A percentile compares a stretch with the other conserved stretches of the same genome.
phyloP scores from a whole-genome alignment of 139 green algal genomes.

The Closterium sp. region DNA sequence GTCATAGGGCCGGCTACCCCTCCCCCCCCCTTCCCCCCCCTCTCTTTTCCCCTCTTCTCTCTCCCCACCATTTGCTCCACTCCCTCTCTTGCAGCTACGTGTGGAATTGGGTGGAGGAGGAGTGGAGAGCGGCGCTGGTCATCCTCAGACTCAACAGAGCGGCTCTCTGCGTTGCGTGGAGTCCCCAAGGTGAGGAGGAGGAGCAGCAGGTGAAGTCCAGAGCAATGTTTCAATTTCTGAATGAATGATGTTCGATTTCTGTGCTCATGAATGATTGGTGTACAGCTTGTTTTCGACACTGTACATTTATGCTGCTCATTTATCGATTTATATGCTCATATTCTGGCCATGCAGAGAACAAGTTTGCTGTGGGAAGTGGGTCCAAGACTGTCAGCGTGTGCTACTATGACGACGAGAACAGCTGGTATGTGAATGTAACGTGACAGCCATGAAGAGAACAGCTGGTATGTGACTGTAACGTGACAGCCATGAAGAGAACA shows the following conservation, averaged over 20 bases:
- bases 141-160: slow-evolving; percentile 49
- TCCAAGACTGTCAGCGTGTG: slow-evolving; percentile 52
- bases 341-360: slow-evolving; percentile 40
- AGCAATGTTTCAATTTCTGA: neutral
- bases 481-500: no score
- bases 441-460: no score
- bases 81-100: slow-evolving; percentile 55
- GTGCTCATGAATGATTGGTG: no score
- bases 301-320: neutral
- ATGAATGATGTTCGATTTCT: no score
- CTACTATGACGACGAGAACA: slow-evolving; percentile 57
- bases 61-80: no score
- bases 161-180: slow-evolving; percentile 40
- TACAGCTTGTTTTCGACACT: neutral
- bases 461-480: no score
- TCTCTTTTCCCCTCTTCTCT: no score
- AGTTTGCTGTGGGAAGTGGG: slow-evolving; percentile 56
- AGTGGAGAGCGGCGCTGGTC: slow-evolving; percentile 47
- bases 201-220: neutral
- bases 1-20: no score
- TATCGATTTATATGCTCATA: neutral
- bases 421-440: slow-evolving; percentile 43
- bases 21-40: no score
- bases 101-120: slow-evolving; percentile 24
- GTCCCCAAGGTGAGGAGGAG: neutral